phyloP scores from a whole-genome alignment of 179 eudicot species.

The Corrigiola litoralis region DNA sequence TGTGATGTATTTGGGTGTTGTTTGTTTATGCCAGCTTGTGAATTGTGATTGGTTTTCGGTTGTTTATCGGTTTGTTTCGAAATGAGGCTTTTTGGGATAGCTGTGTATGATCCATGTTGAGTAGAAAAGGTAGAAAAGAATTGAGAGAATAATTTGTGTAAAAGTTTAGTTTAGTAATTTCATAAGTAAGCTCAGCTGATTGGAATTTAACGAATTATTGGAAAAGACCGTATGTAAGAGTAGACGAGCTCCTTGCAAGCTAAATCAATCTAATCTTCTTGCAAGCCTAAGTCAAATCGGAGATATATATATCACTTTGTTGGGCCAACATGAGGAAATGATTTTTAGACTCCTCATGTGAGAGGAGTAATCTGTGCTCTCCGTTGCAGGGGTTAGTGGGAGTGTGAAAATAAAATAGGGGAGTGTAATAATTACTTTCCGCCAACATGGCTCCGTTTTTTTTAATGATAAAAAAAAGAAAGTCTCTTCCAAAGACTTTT shows the following conservation, averaged over 20 bases:
- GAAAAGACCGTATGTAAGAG: too few species aligned
- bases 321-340: background rate
- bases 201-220: background rate
- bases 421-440: too few species aligned
- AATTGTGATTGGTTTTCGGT: background rate
- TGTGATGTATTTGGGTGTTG: conserved; percentile 12
- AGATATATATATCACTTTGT: too few species aligned
- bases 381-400: too few species aligned
- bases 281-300: too few species aligned
- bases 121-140: background rate
- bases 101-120: background rate
- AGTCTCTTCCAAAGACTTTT: too few species aligned
- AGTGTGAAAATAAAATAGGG: too few species aligned
- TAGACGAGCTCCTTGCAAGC: too few species aligned
- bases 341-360: background rate
- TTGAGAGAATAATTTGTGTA: too few species aligned
- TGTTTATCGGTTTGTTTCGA: background rate
- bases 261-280: too few species aligned
- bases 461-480: too few species aligned
- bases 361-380: background rate
- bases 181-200: background rate
- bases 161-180: background rate
- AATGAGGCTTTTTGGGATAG: background rate
- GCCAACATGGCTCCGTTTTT: too few species aligned
- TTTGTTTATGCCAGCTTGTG: background rate